These are phyloP conservation scores for Flaveria brownii DNA, from an alignment of 129 eudicot species.

Conservation along the genomic window DNA sequence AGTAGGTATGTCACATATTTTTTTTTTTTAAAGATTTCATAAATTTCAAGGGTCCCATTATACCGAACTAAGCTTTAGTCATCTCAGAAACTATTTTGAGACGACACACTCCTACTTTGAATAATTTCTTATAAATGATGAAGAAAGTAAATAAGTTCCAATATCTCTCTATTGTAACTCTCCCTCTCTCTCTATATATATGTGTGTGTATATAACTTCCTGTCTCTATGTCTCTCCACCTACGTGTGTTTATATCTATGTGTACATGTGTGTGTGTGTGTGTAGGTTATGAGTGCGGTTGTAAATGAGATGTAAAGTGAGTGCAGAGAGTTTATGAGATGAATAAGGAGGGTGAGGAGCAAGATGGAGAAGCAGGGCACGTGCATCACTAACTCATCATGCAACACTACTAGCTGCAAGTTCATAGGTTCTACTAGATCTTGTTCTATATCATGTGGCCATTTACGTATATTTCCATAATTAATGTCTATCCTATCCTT, in stretches of 20 bases:
- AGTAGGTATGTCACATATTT: constrained; percentile 8
- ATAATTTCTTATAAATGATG: constrained; percentile 16
- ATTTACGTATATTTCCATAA: too few species aligned
- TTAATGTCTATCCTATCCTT: too few species aligned
- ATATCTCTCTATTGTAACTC: not conserved
- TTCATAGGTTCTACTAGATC: not conserved
- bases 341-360: constrained; percentile 64
- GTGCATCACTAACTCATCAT: constrained; percentile 76
- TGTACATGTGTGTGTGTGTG: not conserved
- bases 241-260: not conserved
- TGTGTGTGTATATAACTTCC: too few species aligned
- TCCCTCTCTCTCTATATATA: too few species aligned
- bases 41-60: constrained; percentile 7
- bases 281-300: not conserved
- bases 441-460: too few species aligned
- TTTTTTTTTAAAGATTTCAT: constrained; percentile 1
- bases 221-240: not conserved
- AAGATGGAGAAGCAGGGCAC: constrained; percentile 99
- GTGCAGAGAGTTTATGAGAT: not conserved
- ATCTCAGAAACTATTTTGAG: constrained; percentile 18
- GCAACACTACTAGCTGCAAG: not conserved
- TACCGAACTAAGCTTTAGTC: constrained; percentile 23
- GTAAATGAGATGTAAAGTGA: not conserved
- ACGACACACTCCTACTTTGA: constrained; percentile 16
- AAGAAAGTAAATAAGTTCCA: not conserved